Base-by-base conservation (phyloP, 805 yeast species). In the Candida arabinofermentans region DNA sequence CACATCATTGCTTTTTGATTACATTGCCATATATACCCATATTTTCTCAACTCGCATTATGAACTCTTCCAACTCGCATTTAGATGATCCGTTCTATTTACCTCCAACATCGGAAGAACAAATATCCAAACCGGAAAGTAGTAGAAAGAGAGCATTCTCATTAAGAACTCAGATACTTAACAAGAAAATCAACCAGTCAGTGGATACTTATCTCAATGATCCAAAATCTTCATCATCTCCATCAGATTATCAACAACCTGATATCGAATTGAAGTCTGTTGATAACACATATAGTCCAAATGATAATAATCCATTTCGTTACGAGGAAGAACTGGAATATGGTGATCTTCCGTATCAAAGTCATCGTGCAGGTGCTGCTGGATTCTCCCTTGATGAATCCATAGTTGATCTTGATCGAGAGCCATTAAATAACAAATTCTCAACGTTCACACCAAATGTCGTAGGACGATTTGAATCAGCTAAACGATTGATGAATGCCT, bases 81-180 rank as follows among this genome's bases (percentile, higher is more conserved):
- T 23, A 19, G 37, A 35, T 22, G 27, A 35, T 19, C 37, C 37
- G 12, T 35, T 35, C 10, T 24, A 26, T 17, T 16, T 16, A 26
- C 37, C 37, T 26, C 37, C 37, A 2, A 8, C 18, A 2, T 5
- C 24, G 4, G 16, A 14, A 9, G 27, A 32, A n/a, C 24, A 18
- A 4, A 14, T 33, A n/a, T 26, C 41, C 13, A 31, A 32, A 19
- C 55, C 64, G 1, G 54, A 58, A 13, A 59, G 50, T 40, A 64
- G 72, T 24, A 65, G 86, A 47, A 74, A 72, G 46, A 62, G 90
- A 51, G 89, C 89, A 0, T 77, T 80, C 46, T 79, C 86, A 8
- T 60, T 83, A 42, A 68, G 90, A 46, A 70, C 85, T 0, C 88
- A 83, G 62, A 66, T 83, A 37, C 72, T 83, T 63, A 77, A 71